Evolutionary conservation across 495 filamentous ascomycete species (phyloP), one percentile per base, ranked within the genome.

Genomic region (Xylaria venustula): DNA sequence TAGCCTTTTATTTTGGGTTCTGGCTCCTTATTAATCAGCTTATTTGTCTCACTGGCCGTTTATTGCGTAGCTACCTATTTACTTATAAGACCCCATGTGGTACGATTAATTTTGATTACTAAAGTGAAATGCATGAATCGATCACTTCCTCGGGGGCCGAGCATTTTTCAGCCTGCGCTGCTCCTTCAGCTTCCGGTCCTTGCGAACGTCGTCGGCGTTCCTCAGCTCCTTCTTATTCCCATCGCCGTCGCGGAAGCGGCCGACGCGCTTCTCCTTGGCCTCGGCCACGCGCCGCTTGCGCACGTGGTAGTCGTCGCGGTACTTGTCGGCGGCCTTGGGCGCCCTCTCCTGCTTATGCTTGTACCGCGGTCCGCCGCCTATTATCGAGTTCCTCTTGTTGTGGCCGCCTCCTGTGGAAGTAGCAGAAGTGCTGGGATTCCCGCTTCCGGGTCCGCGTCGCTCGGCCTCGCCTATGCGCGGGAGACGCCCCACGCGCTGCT

Each of bases 261-360:
- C 87, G 34, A 91, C 81, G 17, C 91, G 82, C 77, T 89, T 90
- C 76, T 97, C 89, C 76, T 88, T 89, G 28, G 95, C 93, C 66
- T 91, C 92, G 8, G 84, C 86, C 28, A 91, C 88, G 73, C 88
- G 87, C 87, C 93, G 92, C 87, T 94, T 97, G 81, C 87, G 86
- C 73, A 85, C 85, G 66, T 96, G 83, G 70, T 88, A 98, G 73
- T 98, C 93, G 71, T 90, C 89, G 44, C 94, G 80, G 67, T 84
- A 90, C 73, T 89, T 92, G 78, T 98, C 94, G 7, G 94, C 90
- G 59, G 88, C 86, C 80, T 97, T 97, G 58, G 95, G 93, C 59
- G 92, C 91, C 77, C 84, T 85, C 70, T 94, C 87, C 67, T 84
- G 79, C 73, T 86, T 89, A 77, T 98, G 94, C 76, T 84, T 88